Evolutionary conservation across 148 eudicot genomes (phyloP).

Genomic region (Gaultheria prostrata): DNA sequence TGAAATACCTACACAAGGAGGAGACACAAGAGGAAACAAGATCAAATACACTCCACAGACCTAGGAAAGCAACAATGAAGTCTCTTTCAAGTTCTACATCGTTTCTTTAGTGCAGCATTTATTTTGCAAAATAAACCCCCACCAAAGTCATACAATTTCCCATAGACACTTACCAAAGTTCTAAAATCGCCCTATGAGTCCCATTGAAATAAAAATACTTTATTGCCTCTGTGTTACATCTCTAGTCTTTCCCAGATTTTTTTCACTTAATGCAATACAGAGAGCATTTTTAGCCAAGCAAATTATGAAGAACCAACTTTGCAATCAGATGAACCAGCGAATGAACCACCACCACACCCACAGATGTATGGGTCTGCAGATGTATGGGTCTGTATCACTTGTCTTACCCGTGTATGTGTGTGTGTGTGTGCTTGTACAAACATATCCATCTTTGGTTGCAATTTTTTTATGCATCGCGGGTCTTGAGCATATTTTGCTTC

Average conservation of each 20-base stretch:
- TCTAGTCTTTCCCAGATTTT: background rate
- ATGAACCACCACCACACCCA: too few species aligned
- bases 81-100: background rate
- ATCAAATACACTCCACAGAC: background rate
- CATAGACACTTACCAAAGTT: background rate
- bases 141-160: background rate
- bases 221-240: background rate
- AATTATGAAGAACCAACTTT: background rate
- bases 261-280: too few species aligned
- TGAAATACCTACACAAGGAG: background rate
- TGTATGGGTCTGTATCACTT: too few species aligned
- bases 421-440: too few species aligned
- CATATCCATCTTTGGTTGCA: too few species aligned
- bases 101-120: background rate
- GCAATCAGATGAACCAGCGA: background rate
- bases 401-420: too few species aligned
- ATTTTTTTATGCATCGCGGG: background rate
- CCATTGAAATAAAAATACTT: background rate
- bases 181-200: background rate
- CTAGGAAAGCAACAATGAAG: background rate
- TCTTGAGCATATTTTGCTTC: background rate
- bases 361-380: too few species aligned
- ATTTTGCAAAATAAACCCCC: background rate
- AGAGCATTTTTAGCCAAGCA: background rate
- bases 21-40: slow-evolving; percentile 5